Evolutionary conservation across 164 flowering plant species (phyloP).

Genomic region (Nelumbo lutea): DNA sequence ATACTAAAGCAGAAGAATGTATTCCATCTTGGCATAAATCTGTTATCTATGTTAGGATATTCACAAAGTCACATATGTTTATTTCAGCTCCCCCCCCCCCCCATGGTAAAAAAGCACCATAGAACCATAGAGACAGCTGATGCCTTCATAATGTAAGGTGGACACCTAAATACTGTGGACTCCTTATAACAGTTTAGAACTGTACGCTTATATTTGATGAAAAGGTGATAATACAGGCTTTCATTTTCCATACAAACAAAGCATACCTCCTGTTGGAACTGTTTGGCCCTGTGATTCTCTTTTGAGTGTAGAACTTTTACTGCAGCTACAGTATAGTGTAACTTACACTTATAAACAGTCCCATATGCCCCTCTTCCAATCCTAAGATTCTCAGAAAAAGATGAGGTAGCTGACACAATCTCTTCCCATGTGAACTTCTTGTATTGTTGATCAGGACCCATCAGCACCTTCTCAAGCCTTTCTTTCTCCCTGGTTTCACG

Average conservation of each 20-base stretch:
- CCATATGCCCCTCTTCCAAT: constrained; percentile 85
- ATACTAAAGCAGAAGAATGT: no score
- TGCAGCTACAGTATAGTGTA: constrained; percentile 67
- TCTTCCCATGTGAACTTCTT: constrained; percentile 73
- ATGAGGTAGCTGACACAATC: constrained; percentile 64
- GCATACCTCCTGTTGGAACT: constrained; percentile 82
- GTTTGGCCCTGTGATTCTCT: constrained; percentile 39
- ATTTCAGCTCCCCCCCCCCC: no score
- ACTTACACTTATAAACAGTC: constrained; percentile 64
- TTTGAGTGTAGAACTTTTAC: constrained; percentile 70
- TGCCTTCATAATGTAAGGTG: no score
- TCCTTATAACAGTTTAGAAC: no score
- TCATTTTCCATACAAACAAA: neutral
- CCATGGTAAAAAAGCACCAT: no score
- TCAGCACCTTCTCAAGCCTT: constrained; percentile 49
- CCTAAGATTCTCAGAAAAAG: constrained; percentile 60
- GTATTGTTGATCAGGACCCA: constrained; percentile 35
- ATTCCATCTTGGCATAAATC: no score
- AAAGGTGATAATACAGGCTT: neutral
- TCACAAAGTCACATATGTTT: no score
- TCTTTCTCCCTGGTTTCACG: constrained; percentile 53
- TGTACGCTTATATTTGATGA: constrained; percentile 3
- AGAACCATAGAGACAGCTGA: no score
- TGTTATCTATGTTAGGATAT: no score
- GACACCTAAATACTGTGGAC: no score